phyloP scores from a whole-genome alignment of 2,329 filamentous ascomycete species.

The Metarhizium album region DNA sequence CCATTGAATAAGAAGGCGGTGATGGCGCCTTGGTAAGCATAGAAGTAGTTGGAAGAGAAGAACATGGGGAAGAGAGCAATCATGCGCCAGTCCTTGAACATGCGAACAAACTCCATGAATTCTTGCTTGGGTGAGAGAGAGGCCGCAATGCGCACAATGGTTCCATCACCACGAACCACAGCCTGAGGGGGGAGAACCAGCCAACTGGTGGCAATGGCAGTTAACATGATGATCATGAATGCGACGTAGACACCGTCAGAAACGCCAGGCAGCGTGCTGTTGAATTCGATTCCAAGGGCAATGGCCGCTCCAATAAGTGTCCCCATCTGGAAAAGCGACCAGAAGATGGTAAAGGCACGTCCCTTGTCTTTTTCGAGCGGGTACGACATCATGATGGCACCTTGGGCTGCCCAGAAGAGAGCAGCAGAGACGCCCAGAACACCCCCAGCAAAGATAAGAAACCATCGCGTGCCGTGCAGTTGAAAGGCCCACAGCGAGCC shows the following conservation, averaged over 20 bases:
- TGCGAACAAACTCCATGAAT: slow-evolving; percentile 8
- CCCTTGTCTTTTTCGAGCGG: slow-evolving; percentile 73
- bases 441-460: slow-evolving; percentile 54
- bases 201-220: slow-evolving; percentile 9
- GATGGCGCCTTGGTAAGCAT: slow-evolving; percentile 67
- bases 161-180: slow-evolving; percentile 9
- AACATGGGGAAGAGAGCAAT: slow-evolving; percentile 72
- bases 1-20: slow-evolving; percentile 63
- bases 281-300: slow-evolving; percentile 16
- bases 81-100: slow-evolving; percentile 30
- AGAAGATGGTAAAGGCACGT: slow-evolving; percentile 81
- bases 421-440: slow-evolving; percentile 68
- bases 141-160: slow-evolving; percentile 3
- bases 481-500: slow-evolving; percentile 7
- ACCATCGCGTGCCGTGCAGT: slow-evolving; percentile 5
- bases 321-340: slow-evolving; percentile 89
- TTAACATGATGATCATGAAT: slow-evolving; percentile 9
- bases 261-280: slow-evolving; percentile 3
- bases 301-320: slow-evolving; percentile 59
- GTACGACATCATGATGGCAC: slow-evolving; percentile 83
- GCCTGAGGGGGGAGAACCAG: slow-evolving; percentile 8
- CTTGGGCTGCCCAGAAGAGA: slow-evolving; percentile 71
- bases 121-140: slow-evolving; percentile 8
- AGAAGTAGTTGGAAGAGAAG: slow-evolving; percentile 74
- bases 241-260: slow-evolving; percentile 5